A percentile compares a stretch with the other conserved stretches of the same genome.
phyloP scores from a whole-genome alignment of 768 basidiomycete species.

The Suillus plorans region DNA sequence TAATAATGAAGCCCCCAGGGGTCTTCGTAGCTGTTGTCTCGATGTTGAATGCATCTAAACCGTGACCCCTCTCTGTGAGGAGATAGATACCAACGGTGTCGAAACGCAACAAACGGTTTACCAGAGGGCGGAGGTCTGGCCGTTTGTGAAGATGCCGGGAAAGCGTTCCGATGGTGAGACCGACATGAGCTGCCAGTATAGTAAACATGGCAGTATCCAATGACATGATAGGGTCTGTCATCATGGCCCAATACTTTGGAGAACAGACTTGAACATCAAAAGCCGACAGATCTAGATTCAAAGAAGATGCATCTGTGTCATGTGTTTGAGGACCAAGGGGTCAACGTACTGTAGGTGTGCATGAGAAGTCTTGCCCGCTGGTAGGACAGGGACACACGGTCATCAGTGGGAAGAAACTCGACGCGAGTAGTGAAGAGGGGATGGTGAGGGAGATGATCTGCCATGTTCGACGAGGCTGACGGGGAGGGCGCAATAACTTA shows the following conservation, averaged over 20 bases:
- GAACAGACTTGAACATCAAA: constrained; percentile 50
- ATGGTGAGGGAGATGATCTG: constrained; percentile 23
- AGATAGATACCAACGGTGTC: constrained; percentile 55
- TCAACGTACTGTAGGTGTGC: constrained; percentile 45
- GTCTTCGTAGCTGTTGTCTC: constrained; percentile 60
- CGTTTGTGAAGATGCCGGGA: constrained; percentile 47
- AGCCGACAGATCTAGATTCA: constrained; percentile 31
- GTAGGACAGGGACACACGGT: constrained; percentile 50
- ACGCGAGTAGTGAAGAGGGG: constrained; percentile 46
- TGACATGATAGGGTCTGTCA: constrained; percentile 51
- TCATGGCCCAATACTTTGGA: constrained; percentile 50
- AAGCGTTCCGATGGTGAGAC: constrained; percentile 53
- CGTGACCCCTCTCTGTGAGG: constrained; percentile 57
- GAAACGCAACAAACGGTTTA: constrained; percentile 50
- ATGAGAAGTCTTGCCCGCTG: constrained; percentile 48
- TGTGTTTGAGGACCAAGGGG: constrained; percentile 4
- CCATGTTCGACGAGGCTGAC: constrained; percentile 15
- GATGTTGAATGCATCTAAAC: constrained; percentile 59
- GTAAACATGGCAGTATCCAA: constrained; percentile 55
- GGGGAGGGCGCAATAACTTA: constrained; percentile 8
- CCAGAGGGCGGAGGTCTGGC: constrained; percentile 48
- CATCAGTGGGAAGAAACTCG: constrained; percentile 45
- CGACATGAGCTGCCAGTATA: constrained; percentile 51
- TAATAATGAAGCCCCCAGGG: constrained; percentile 48
- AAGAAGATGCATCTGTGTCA: neutral